Base-by-base conservation (phyloP, 176 grass and related monocot genomes). In the Musa beccarii region DNA sequence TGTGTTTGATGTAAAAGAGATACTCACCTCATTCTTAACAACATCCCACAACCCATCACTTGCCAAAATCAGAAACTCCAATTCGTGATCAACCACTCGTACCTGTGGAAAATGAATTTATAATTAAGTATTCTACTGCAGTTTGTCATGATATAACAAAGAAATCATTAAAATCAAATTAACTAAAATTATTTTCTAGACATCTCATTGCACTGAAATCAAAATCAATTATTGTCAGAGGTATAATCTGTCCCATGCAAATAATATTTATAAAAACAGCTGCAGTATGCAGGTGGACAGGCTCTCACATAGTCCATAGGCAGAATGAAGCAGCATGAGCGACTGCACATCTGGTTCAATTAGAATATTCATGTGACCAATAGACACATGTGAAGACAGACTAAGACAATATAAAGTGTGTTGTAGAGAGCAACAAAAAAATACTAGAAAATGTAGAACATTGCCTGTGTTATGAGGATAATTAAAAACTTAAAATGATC, bases 21-120 rank as follows among this genome's bases (percentile, higher is more conserved):
- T 63, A 74, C 52, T 72, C 85, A 96, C 92, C 92, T 96, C 92
- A 66, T 96, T 96, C 83, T 88, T 79, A 26, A 96, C 77, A 68
- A 82, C 92, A 87, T 96, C 92, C 92, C 92, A 96, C 74, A 96
- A 82, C 34, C 92, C 92, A 71, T 96, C 92, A 71, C 85, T 96
- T 54, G 92, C 92, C 52, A 96, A 87, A 78, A 96, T 87, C 76
- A 96, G 75, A 51, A 86, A 85, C 72, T 96, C 92, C 80, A 96
- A 73, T 17, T 92, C 85, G 51, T 64, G 80, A 80, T 86, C 63
- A 10, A 96, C 53, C 53, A 73, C 53, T 83, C 92, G 83, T 73
- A 87, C 89, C 92, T 96, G 83, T 22, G 6, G 72, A 71, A 75
- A 75, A 22, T 53, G 14, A 52, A 19, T 52, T 43, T 43, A 43